Conservation (phyloP, 306 rosid species). For the Cucurbita moschata region DNA sequence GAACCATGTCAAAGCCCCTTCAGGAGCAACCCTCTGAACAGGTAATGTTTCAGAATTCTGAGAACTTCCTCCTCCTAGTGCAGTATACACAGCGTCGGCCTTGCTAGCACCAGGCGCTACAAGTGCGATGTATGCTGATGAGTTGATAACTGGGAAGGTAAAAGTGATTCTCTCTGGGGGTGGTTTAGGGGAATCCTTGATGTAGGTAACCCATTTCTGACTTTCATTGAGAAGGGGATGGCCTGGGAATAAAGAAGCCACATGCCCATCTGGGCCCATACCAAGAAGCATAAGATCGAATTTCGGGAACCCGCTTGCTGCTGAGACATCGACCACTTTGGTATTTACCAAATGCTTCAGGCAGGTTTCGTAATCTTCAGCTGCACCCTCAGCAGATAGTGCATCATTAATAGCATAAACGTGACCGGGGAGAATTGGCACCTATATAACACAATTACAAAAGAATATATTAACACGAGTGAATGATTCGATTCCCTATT, state of each 20-base stretch:
- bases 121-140: slow-evolving; percentile 51
- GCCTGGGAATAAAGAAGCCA: slow-evolving; percentile 91
- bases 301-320: slow-evolving; percentile 59
- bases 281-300: slow-evolving; percentile 87
- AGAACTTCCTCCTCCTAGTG: slow-evolving; percentile 21
- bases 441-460: slow-evolving; percentile 25
- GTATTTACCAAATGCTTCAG: slow-evolving; percentile 40
- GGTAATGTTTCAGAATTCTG: slow-evolving; percentile 47
- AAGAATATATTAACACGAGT: not conserved
- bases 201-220: slow-evolving; percentile 67
- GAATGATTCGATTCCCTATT: not conserved
- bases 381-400: slow-evolving; percentile 79
- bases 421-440: slow-evolving; percentile 46
- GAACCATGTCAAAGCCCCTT: slow-evolving; percentile 74
- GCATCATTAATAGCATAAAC: slow-evolving; percentile 71
- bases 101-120: slow-evolving; percentile 63
- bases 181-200: slow-evolving; percentile 84
- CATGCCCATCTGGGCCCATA: slow-evolving; percentile 98
- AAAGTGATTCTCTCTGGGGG: slow-evolving; percentile 87
- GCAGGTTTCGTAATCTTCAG: slow-evolving; percentile 75
- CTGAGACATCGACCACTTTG: slow-evolving; percentile 34
- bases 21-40: slow-evolving; percentile 55
- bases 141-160: slow-evolving; percentile 76
- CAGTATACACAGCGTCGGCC: slow-evolving; percentile 53
- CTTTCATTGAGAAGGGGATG: slow-evolving; percentile 68